phyloP scores from a whole-genome alignment of 768 basidiomycete genomes.

The Stropharia rugosoannulata region DNA sequence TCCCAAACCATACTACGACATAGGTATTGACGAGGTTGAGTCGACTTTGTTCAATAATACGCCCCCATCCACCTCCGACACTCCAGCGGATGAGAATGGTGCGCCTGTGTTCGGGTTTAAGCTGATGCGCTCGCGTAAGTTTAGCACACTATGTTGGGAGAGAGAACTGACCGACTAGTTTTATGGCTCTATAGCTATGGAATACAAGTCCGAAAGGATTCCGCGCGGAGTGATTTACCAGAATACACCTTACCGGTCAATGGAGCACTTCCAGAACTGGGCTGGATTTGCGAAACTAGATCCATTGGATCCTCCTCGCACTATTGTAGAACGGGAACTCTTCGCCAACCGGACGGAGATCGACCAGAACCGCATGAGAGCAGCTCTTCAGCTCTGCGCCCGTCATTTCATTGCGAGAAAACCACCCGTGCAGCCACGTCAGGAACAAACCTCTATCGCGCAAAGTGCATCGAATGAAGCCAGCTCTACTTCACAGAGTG shows the following conservation, averaged over 20 bases:
- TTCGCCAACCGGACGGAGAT: conserved; percentile 15
- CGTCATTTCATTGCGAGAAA: not conserved
- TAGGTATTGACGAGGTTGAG: conserved; percentile 37
- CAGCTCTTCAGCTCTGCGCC: conserved; percentile 14
- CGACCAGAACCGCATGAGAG: conserved; percentile 18
- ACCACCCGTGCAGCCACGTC: not conserved
- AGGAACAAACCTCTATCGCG: not conserved
- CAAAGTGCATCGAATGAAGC: not conserved
- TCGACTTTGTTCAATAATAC: conserved; percentile 16
- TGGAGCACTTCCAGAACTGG: conserved; percentile 32
- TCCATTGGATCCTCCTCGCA: conserved; percentile 23
- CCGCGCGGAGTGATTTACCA: conserved; percentile 1
- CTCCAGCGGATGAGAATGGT: conserved; percentile 5
- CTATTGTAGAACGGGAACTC: conserved; percentile 22
- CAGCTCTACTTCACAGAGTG: too few relatives aligned
- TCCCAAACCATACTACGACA: conserved; percentile 22
- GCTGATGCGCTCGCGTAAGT: conserved; percentile 20
- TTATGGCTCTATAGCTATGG: not conserved
- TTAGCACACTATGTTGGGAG: not conserved
- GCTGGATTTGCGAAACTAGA: conserved; percentile 33
- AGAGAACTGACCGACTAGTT: not conserved
- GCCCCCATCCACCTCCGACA: conserved; percentile 10
- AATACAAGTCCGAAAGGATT: not conserved
- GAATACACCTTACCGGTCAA: conserved; percentile 8
- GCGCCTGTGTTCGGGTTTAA: conserved; percentile 16